phyloP scores from a whole-genome alignment of 2,329 filamentous ascomycete species.

The Sclerotinia nivalis region DNA sequence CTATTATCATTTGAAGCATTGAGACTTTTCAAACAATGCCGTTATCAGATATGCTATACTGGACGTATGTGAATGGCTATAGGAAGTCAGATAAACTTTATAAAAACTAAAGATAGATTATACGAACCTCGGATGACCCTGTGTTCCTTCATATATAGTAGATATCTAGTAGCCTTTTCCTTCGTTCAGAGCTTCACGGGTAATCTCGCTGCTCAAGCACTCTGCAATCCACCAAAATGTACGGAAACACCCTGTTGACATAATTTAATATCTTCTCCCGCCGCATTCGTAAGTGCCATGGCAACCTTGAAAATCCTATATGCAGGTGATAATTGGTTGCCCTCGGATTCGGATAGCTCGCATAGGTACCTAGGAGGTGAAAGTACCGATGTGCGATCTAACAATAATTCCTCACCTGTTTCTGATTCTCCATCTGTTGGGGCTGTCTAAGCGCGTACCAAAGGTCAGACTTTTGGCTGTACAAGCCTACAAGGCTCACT shows the following conservation, averaged over 20 bases:
- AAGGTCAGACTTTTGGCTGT: background rate
- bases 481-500: background rate
- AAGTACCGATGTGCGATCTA: background rate
- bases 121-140: background rate
- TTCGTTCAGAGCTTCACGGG: background rate
- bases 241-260: background rate
- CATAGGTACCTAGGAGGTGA: background rate
- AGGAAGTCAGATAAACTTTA: too few species aligned
- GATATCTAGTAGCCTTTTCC: background rate
- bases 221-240: background rate
- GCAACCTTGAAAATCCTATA: background rate
- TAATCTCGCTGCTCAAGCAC: background rate
- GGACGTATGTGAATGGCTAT: too few species aligned
- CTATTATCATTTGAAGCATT: background rate
- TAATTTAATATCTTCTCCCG: background rate
- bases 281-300: background rate
- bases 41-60: too few species aligned
- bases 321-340: background rate
- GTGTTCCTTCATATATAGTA: background rate
- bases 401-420: background rate
- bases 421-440: background rate
- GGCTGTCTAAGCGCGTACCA: background rate
- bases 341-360: conserved; percentile 1
- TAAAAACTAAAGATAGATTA: background rate
- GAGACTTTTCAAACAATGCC: background rate